A percentile compares a stretch with the other conserved stretches of the same genome.
These are phyloP conservation scores for Salix suchowensis DNA, from an alignment of 345 rosid species.

Conservation along the genomic window DNA sequence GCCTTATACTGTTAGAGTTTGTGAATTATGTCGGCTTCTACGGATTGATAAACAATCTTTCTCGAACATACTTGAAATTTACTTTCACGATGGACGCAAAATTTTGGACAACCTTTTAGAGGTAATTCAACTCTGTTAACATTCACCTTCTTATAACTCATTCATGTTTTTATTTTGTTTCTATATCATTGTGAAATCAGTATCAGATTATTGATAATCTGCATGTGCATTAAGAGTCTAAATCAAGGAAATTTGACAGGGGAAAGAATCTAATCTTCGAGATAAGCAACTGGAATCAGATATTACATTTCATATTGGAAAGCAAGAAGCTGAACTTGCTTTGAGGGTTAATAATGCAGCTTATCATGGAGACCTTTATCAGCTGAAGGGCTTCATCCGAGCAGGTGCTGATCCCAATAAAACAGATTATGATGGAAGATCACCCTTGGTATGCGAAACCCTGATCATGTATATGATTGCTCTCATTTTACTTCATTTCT, in stretches of 20 bases:
- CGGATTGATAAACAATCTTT: slow-evolving; percentile 88
- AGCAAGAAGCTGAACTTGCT: slow-evolving; percentile 97
- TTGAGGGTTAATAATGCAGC: slow-evolving; percentile 79
- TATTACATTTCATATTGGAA: slow-evolving; percentile 73
- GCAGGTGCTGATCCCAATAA: slow-evolving; percentile 88
- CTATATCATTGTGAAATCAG: not conserved
- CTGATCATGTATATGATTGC: not conserved
- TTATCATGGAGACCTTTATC: slow-evolving; percentile 73
- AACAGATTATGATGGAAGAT: slow-evolving; percentile 90
- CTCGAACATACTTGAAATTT: slow-evolving; percentile 76
- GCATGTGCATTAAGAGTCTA: not conserved
- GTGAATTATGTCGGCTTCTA: slow-evolving; percentile 69
- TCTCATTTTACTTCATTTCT: not conserved
- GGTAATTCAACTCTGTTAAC: slow-evolving; percentile 34
- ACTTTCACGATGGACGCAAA: slow-evolving; percentile 81
- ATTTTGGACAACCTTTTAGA: slow-evolving; percentile 73
- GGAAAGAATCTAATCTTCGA: slow-evolving; percentile 58
- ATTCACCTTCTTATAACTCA: not conserved
- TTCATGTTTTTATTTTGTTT: not conserved
- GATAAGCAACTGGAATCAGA: slow-evolving; percentile 78
- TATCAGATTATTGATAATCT: not conserved
- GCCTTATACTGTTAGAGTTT: slow-evolving; percentile 77
- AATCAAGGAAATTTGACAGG: slow-evolving; percentile 42
- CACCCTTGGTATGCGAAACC: slow-evolving; percentile 65
- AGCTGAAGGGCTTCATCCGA: slow-evolving; percentile 65